phyloP scores from a whole-genome alignment of 371 early-diverging fungal species.

The Syncephalastrum racemosum region DNA sequence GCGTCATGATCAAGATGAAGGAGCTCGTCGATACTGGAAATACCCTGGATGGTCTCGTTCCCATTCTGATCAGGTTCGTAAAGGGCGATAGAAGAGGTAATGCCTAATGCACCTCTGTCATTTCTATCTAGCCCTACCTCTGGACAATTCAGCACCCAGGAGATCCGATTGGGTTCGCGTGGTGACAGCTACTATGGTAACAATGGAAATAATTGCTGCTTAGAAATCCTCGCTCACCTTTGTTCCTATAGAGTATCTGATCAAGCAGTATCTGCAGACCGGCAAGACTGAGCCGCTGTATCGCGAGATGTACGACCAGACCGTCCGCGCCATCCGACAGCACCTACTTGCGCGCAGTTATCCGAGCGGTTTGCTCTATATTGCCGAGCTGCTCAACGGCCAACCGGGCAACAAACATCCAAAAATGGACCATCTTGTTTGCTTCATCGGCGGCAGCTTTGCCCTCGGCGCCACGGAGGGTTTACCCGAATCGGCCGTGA shows the following conservation, averaged over 20 bases:
- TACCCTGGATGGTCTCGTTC: conserved; percentile 73
- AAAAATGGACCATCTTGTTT: conserved; percentile 94
- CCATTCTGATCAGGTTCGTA: conserved; percentile 66
- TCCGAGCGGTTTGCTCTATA: conserved; percentile 62
- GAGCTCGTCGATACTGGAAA: conserved; percentile 28
- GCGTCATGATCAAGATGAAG: conserved; percentile 61
- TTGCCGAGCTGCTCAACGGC: conserved; percentile 65
- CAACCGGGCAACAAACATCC: conserved; percentile 41
- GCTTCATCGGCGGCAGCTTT: conserved; percentile 87
- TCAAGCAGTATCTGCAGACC: conserved; percentile 85
- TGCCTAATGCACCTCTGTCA: background rate
- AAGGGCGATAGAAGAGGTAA: background rate
- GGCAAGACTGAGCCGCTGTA: conserved; percentile 62
- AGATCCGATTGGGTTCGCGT: conserved; percentile 73
- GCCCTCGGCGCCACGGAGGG: conserved; percentile 78
- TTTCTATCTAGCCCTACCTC: conserved; percentile 27
- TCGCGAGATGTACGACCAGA: conserved; percentile 68
- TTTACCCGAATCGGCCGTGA: background rate
- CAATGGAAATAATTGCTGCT: background rate
- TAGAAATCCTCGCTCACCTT: conserved; percentile 6
- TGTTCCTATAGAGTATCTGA: conserved; percentile 71
- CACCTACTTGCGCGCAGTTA: conserved; percentile 65
- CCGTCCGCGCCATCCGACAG: conserved; percentile 71
- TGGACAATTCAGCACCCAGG: conserved; percentile 49
- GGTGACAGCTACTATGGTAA: conserved; percentile 92